Base-by-base conservation (phyloP, 495 filamentous ascomycete genomes). In the Filosporella fistucella region DNA sequence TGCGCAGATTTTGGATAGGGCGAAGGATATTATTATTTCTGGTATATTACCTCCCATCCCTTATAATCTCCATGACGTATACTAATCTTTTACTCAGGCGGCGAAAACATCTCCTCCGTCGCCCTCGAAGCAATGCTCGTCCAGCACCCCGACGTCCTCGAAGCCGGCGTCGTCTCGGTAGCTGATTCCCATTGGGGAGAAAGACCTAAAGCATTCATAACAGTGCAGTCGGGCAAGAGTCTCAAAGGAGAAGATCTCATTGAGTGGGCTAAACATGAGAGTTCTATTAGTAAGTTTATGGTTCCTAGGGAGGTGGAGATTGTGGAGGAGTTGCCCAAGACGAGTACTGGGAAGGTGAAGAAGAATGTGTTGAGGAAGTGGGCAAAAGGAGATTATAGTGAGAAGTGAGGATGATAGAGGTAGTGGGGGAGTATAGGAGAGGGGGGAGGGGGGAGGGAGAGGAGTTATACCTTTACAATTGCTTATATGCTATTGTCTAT, bases 21-120 rank as follows among this genome's bases (percentile, higher is more conserved):
- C 88, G 3, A 98, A 97, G 69, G 93, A 98, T 62, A 96, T 98
- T 36, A 97, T 98, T 41, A 98, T 98, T 50, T 95, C 89, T 52
- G 93, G 89, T 91, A 72, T 45, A 77, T 68, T n/a, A 5, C 25
- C 38, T 28, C 39, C 37, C n/a, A 17, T 30, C 24, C 14, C 24
- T 26, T 26, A 5, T 32, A 26, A 18, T 23, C 41, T 23, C 21
- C 21, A 20, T 45, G 10, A 22, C 21, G 25, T 25, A 22, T 39
- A 21, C n/a, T 21, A 9, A 3, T 23, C 8, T 34, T 25, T 17
- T 32, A 24, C 26, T 25, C 18, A 93, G 89, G 93, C 38, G 93
- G 93, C 45, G 93, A 98, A 63, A 98, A 98, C 60, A 97, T 98
- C 45, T 95, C 88, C 9, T 93, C 87, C 1, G 84, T 98, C 9